Base-by-base conservation (phyloP, 805 yeast genomes). In the Kodamaea sagamina region DNA sequence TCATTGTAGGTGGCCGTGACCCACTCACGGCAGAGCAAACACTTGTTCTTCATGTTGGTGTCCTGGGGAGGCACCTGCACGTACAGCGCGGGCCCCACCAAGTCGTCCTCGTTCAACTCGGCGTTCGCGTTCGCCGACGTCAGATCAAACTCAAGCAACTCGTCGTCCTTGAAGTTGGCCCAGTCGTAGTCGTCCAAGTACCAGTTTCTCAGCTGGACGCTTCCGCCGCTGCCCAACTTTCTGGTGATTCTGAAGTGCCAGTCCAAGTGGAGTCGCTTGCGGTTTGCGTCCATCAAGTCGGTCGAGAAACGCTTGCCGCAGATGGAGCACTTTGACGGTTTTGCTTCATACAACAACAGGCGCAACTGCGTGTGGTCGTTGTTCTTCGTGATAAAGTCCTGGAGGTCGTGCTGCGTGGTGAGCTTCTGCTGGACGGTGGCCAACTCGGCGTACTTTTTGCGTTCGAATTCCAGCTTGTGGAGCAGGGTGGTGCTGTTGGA, bases 161-260 rank as follows among this genome's bases (percentile, higher is more conserved):
- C 64, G 21, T 81, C 89, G 57, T 89, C 96, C 46, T 78, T 80
- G 67, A 86, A 88, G 17, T 74, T 72, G 19, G 78, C 75, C 92
- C 96, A 89, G 34, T 81, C 81, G 17, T 73, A 70, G 48, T 79
- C 85, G 48, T 80, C 81, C 47, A 89, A 65, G 60, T 82, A 90
- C 95, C 96, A 90, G 52, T 82, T 77, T 54, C 97, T 71, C 32
- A 87, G 82, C 58, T 86, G 90, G 34, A 84, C 81, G 17, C 62
- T 54, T 11, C 54, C 44, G 16, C 58, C 52, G 24, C 47, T 51
- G 17, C 66, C 51, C 37, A 86, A 70, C 54, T 85, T 82, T 59
- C 87, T 88, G 62, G 89, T 92, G 34, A 88, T 85, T 54, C 98
- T 78, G 70, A 89, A 89, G 69, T 92, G 98, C 97, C 97, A 92